phyloP scores from a whole-genome alignment of 768 basidiomycete genomes.

The Aureoboletus auriporus region DNA sequence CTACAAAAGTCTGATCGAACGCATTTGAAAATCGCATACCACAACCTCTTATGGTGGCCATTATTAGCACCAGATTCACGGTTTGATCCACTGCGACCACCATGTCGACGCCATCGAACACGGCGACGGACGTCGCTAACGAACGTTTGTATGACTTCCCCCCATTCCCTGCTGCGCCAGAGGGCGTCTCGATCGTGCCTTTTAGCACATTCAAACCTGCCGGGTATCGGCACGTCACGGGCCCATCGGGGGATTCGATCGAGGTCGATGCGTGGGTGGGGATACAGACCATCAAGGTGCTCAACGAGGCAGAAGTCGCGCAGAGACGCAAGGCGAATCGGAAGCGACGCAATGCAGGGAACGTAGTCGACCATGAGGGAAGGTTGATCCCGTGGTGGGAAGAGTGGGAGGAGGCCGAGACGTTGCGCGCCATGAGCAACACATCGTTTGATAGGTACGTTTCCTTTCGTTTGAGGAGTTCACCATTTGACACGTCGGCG shows the following conservation, averaged over 20 bases:
- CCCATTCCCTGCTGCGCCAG: constrained; percentile 43
- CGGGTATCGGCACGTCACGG: constrained; percentile 15
- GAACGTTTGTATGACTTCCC: constrained; percentile 31
- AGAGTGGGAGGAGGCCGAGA: constrained; percentile 29
- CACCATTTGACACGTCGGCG: not conserved
- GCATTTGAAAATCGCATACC: too few species aligned
- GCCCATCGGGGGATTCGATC: constrained; percentile 10
- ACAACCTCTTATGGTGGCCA: too few species aligned
- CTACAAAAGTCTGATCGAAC: too few species aligned
- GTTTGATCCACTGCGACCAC: not conserved
- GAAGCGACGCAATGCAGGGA: constrained; percentile 19
- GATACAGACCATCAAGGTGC: constrained; percentile 24
- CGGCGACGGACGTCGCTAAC: not conserved
- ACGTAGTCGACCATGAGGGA: constrained; percentile 15
- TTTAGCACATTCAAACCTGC: constrained; percentile 38
- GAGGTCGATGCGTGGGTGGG: constrained; percentile 25
- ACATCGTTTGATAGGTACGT: constrained; percentile 29
- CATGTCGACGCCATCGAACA: not conserved
- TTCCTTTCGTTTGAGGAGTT: not conserved
- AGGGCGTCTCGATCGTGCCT: constrained; percentile 38
- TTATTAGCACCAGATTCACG: too few species aligned
- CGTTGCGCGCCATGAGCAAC: constrained; percentile 15
- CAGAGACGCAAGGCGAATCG: constrained; percentile 14
- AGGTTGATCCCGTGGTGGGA: constrained; percentile 30
- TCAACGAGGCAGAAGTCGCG: constrained; percentile 19